These are phyloP conservation scores for Colletotrichum sansevieriae DNA, from an alignment of 2,329 filamentous ascomycete genomes.

Conservation along the genomic window DNA sequence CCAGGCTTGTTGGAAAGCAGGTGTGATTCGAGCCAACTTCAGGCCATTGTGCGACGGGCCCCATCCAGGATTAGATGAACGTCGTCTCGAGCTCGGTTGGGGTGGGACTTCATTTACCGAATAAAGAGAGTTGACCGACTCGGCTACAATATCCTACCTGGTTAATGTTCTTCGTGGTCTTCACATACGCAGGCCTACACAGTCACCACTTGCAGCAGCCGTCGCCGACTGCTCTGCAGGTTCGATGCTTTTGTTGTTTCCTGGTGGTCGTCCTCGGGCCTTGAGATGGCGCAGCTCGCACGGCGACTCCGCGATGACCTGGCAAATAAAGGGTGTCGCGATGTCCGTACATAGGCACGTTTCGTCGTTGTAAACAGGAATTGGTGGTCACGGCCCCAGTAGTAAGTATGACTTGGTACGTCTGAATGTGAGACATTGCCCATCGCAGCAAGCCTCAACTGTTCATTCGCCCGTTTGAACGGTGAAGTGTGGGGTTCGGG, in stretches of 20 bases:
- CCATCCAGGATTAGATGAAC: constrained; percentile 35
- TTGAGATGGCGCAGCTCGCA: constrained; percentile 4
- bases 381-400: constrained; percentile 7
- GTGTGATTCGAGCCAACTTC: constrained; percentile 7
- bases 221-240: constrained; percentile 9
- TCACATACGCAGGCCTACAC: constrained; percentile 26
- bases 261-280: not conserved
- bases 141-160: not conserved
- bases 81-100: constrained; percentile 1
- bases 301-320: constrained; percentile 1
- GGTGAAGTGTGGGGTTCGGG: not conserved
- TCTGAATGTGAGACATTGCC: constrained; percentile 27
- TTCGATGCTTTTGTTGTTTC: constrained; percentile 26
- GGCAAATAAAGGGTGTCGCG: not conserved
- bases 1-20: not conserved
- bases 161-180: not conserved
- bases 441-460: not conserved
- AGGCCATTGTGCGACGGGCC: constrained; percentile 23
- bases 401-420: constrained; percentile 18
- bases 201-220: constrained; percentile 6
- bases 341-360: not conserved
- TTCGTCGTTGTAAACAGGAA: not conserved
- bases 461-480: not conserved
- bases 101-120: constrained; percentile 10
- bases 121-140: constrained; percentile 26